These are phyloP conservation scores for Cutaneotrichosporon sp. DNA, from an alignment of 1,284 basidiomycete species.

Conservation along the genomic window DNA sequence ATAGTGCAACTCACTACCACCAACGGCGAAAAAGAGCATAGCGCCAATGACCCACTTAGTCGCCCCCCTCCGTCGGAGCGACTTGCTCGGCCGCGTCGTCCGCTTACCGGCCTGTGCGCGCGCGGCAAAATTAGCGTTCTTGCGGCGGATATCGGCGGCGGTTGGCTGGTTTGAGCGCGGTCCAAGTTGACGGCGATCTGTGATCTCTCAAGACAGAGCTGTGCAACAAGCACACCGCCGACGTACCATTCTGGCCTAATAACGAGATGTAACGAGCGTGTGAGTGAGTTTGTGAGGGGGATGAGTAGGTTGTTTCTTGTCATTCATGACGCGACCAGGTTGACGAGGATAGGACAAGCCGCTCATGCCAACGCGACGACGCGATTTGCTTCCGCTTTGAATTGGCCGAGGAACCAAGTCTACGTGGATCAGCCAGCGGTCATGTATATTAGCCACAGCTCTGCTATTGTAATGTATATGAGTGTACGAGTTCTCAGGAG, in stretches of 20 bases:
- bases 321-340: not conserved
- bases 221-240: not conserved
- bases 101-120: conserved; percentile 46
- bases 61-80: conserved; percentile 33
- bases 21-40: conserved; percentile 47
- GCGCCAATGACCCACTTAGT: conserved; percentile 42
- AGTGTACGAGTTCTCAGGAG: no score
- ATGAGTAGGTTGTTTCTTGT: not conserved
- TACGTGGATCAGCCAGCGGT: no score
- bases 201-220: not conserved
- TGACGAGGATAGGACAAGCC: not conserved
- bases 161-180: conserved; percentile 37
- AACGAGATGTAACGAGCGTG: not conserved
- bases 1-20: conserved; percentile 42
- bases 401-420: no score
- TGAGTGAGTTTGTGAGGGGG: not conserved
- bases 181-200: not conserved
- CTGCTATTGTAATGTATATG: no score
- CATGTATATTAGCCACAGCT: no score
- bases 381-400: no score
- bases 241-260: not conserved
- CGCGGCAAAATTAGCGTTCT: conserved; percentile 49
- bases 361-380: not conserved
- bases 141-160: conserved; percentile 47
- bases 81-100: conserved; percentile 41